These are phyloP conservation scores for Ustilago sp. DNA, from an alignment of 1,284 basidiomycete genomes.

Conservation along the genomic window DNA sequence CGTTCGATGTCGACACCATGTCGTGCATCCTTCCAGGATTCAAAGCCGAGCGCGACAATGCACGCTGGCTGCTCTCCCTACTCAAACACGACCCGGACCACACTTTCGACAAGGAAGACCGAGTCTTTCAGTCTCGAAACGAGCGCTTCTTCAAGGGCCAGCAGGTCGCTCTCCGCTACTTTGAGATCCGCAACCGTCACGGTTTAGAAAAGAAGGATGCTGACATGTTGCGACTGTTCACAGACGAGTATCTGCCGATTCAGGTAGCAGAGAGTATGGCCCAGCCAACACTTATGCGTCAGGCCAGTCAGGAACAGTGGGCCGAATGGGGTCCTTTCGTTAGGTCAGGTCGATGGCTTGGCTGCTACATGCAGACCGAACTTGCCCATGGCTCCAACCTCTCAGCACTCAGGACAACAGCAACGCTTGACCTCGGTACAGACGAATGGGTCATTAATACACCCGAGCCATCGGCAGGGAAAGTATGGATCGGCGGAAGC, in stretches of 20 bases:
- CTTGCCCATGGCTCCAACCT: slow-evolving; percentile 59
- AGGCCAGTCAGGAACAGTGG: slow-evolving; percentile 56
- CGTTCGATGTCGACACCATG: slow-evolving; percentile 54
- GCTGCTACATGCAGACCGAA: slow-evolving; percentile 62
- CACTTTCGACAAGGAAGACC: slow-evolving; percentile 52
- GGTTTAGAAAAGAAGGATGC: slow-evolving; percentile 58
- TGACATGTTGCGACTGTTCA: slow-evolving; percentile 53
- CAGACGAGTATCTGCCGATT: slow-evolving; percentile 59
- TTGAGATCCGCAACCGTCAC: slow-evolving; percentile 54
- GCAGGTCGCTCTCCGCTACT: slow-evolving; percentile 53
- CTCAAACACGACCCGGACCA: slow-evolving; percentile 50
- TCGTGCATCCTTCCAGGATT: slow-evolving; percentile 57
- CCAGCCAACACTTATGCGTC: slow-evolving; percentile 55
- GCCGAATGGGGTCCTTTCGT: slow-evolving; percentile 51
- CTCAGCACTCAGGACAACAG: slow-evolving; percentile 56
- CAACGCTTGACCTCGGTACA: slow-evolving; percentile 40
- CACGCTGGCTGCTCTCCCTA: slow-evolving; percentile 52
- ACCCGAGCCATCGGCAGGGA: slow-evolving; percentile 52
- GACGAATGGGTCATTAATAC: slow-evolving; percentile 57
- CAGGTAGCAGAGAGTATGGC: slow-evolving; percentile 62
- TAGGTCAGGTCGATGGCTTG: slow-evolving; percentile 48
- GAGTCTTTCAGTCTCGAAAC: slow-evolving; percentile 55
- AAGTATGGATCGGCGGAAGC: slow-evolving; percentile 58
- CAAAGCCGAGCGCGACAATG: slow-evolving; percentile 42
- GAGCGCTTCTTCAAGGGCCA: slow-evolving; percentile 57